Base-by-base conservation (phyloP, 345 rosid species). In the Pelargonium nanum region DNA sequence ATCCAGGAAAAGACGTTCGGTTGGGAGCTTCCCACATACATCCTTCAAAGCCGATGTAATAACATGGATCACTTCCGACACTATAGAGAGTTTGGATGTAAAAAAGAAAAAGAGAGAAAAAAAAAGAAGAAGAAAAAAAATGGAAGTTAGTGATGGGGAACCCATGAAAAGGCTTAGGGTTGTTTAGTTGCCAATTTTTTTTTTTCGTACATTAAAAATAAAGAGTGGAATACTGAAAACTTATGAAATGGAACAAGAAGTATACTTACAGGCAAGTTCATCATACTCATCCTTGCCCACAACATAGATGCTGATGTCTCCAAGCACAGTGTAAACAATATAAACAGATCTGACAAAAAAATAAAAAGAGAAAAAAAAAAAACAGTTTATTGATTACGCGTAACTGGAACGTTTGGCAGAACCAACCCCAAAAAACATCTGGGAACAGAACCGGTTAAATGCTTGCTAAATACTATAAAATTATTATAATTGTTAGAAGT, bases 231-330 rank as follows among this genome's bases (percentile, higher is more conserved):
- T n/a, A n/a, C n/a, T n/a, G n/a, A n/a, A n/a, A n/a, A n/a, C n/a
- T n/a, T n/a, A n/a, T n/a, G n/a, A n/a, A 50, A 28, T 10, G 19
- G 19, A 58, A 53, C n/a, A 60, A 66, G 23, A 20, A 15, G 26
- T 28, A 57, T 57, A 72, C 97, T 84, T 75, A 89, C 96, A 84
- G 53, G 96, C 97, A 77, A 93, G 99, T 71, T 90, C 99, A 78
- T 94, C 99, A 60, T 94, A 94, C 64, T 83, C 92, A 70, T 94
- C 97, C 82, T 94, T 94, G 65, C 99, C 97, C 70, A 85, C 96
- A 65, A 78, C 81, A 73, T 68, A 90, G 69, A 94, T 73, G 80
- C 91, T 86, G 76, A 90, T 94, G 80, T 90, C 97, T 28, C 96
- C 96, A 30, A 94, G 91, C 75, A 94, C 85, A 0, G 88, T 87